Percentiles rank a stretch among this genome's conserved stretches.
Conservation (phyloP, 2,329 filamentous ascomycete species). For the Ascochyta clinopodiicola region DNA sequence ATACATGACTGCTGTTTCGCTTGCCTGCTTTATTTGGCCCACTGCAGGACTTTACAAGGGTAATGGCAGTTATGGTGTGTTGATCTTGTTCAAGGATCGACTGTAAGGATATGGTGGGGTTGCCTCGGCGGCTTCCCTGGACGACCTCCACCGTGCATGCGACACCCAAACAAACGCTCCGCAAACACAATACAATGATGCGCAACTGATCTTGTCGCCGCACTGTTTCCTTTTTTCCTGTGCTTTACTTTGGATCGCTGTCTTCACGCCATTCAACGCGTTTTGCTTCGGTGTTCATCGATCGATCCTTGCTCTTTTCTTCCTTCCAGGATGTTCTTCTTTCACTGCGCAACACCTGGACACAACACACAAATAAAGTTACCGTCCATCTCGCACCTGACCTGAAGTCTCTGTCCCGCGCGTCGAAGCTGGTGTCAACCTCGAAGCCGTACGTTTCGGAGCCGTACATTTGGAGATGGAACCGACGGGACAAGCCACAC, state of each 20-base stretch:
- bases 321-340: conserved; percentile 5
- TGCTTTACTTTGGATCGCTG: no score
- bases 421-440: neutral
- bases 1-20: neutral
- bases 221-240: neutral
- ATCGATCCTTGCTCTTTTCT: neutral
- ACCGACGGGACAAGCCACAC: neutral
- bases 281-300: neutral
- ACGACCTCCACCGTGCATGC: neutral
- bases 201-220: neutral
- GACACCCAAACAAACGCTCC: conserved; percentile 4
- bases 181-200: neutral
- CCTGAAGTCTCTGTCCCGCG: neutral
- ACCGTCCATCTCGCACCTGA: neutral
- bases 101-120: neutral
- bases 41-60: no score
- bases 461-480: neutral
- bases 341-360: conserved; percentile 4
- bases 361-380: neutral
- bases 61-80: neutral
- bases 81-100: neutral
- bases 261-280: neutral
- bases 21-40: neutral
- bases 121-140: neutral
- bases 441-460: neutral